Conservation (phyloP, 148 eudicot species). For the Cornus controversa region DNA sequence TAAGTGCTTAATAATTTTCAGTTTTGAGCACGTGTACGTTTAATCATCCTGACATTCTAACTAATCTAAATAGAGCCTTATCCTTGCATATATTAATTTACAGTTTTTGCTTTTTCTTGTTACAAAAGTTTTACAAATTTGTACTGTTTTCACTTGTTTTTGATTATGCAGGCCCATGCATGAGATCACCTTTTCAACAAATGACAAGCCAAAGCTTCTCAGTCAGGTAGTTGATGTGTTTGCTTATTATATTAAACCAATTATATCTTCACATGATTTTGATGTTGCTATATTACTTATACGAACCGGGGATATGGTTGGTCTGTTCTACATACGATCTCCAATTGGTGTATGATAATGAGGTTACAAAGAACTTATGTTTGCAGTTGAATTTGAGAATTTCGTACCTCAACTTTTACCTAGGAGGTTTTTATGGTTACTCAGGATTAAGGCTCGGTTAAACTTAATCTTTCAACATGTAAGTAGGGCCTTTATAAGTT, state of each 20-base stretch:
- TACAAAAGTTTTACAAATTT: background rate
- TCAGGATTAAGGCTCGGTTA: too few species aligned
- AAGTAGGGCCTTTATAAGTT: too few species aligned
- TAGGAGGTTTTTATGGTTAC: too few species aligned
- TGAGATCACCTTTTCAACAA: conserved; percentile 80
- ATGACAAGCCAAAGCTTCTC: conserved; percentile 85
- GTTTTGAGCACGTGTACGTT: background rate
- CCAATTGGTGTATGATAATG: background rate
- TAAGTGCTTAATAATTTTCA: background rate
- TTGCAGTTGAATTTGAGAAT: too few species aligned
- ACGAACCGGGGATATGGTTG: background rate
- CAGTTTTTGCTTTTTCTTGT: background rate
- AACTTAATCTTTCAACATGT: too few species aligned
- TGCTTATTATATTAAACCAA: background rate
- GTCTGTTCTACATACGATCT: background rate
- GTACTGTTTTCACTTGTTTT: conserved; percentile 6
- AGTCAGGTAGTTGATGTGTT: conserved; percentile 62
- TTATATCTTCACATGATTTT: conserved; percentile 5
- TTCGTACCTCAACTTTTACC: too few species aligned
- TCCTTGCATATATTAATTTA: background rate
- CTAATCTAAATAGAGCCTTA: background rate
- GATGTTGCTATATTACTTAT: background rate
- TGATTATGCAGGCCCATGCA: conserved; percentile 76
- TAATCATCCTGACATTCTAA: background rate
- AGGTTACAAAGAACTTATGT: background rate